phyloP scores from a whole-genome alignment of 441 rosid species.

The Syzygium malaccense region DNA sequence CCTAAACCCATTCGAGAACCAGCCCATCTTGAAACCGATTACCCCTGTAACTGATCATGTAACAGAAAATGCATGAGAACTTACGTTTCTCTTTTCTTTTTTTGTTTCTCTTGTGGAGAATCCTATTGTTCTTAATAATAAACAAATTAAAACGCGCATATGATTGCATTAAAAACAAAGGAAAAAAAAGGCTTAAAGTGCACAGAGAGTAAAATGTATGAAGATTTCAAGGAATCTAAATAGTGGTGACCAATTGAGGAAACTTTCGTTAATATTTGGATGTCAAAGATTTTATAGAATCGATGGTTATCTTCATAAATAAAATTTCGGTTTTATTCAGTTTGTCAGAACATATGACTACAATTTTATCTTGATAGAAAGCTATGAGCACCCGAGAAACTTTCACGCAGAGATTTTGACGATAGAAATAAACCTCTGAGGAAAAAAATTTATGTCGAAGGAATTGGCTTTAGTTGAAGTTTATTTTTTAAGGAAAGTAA shows the following conservation, averaged over 20 bases:
- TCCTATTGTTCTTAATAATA: background rate
- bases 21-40: too few species aligned
- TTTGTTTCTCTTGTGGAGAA: background rate
- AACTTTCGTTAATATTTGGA: background rate
- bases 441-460: background rate
- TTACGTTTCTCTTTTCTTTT: background rate
- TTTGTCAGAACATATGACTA: fast-evolving
- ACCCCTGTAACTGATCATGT: too few species aligned
- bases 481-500: background rate
- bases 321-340: background rate
- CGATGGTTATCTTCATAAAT: background rate
- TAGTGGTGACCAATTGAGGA: background rate
- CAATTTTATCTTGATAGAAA: background rate
- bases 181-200: background rate
- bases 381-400: background rate
- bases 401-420: background rate
- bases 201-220: background rate
- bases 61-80: too few species aligned
- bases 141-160: background rate
- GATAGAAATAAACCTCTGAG: background rate
- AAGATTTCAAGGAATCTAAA: background rate
- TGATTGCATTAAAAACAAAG: too few species aligned
- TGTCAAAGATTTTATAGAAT: background rate
- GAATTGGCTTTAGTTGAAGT: background rate
- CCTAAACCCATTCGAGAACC: too few species aligned